Percentiles rank a stretch among this genome's conserved stretches.
Evolutionary conservation across 768 basidiomycete genomes (phyloP).

Genomic region (Kwoniella pini): DNA sequence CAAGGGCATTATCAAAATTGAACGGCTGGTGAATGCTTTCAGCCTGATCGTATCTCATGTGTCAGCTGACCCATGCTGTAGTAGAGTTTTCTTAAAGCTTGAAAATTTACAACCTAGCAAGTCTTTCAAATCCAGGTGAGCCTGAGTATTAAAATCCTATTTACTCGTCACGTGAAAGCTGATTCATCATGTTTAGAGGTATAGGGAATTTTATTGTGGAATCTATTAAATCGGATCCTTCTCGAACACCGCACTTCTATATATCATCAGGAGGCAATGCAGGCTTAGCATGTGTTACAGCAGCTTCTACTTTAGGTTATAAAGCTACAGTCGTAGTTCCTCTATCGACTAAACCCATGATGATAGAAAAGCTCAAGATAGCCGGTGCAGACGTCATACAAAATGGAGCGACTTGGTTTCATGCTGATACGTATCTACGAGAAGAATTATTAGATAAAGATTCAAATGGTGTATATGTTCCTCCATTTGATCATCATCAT

Average conservation of each 20-base stretch:
- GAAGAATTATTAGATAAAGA: constrained; percentile 17
- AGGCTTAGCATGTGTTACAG: constrained; percentile 36
- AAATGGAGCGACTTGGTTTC: constrained; percentile 32
- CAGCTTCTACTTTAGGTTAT: constrained; percentile 24
- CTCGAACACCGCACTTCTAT: constrained; percentile 29
- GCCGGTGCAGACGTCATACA: constrained; percentile 40
- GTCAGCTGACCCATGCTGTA: background rate
- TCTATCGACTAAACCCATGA: constrained; percentile 23
- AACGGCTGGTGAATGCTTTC: constrained; percentile 29
- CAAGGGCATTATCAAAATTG: constrained; percentile 23
- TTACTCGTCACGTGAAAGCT: background rate
- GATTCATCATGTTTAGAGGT: no score
- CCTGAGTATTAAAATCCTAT: background rate
- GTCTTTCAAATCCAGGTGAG: constrained; percentile 45
- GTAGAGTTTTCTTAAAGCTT: constrained; percentile 39
- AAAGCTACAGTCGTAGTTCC: constrained; percentile 38
- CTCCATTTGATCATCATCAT: constrained; percentile 43
- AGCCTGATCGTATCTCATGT: background rate
- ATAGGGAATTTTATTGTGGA: constrained; percentile 32
- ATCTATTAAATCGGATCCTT: constrained; percentile 7
- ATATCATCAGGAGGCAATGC: constrained; percentile 45
- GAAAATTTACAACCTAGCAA: constrained; percentile 43
- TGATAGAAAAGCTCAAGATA: constrained; percentile 29
- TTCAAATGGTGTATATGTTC: constrained; percentile 38
- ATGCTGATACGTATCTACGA: constrained; percentile 33